phyloP scores from a whole-genome alignment of 345 rosid genomes.

The Nasturtium officinale region DNA sequence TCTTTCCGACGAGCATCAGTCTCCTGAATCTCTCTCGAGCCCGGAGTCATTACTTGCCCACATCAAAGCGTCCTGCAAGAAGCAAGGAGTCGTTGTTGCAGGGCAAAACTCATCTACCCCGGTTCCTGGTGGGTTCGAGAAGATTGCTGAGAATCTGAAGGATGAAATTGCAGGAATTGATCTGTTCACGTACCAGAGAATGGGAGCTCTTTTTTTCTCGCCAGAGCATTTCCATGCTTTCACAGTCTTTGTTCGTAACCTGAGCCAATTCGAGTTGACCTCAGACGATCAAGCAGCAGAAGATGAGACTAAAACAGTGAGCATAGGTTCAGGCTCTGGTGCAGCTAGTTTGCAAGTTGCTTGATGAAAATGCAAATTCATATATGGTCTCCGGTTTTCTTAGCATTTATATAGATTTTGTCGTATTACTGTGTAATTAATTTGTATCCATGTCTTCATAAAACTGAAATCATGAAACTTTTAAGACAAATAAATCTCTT shows the following conservation, averaged over 20 bases:
- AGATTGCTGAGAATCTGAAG: slow-evolving; percentile 59
- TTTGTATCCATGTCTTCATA: slow-evolving; percentile 6
- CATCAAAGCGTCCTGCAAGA: slow-evolving; percentile 62
- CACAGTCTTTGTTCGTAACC: slow-evolving; percentile 66
- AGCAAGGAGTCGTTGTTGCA: slow-evolving; percentile 60
- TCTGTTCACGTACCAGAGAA: slow-evolving; percentile 81
- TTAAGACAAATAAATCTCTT: not conserved
- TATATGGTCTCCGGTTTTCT: not conserved
- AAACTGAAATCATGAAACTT: not conserved
- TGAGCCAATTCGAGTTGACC: slow-evolving; percentile 53
- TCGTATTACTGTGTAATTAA: slow-evolving; percentile 8
- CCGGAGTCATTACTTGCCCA: slow-evolving; percentile 66
- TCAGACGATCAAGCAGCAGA: slow-evolving; percentile 63
- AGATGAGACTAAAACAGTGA: slow-evolving; percentile 6
- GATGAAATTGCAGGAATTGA: slow-evolving; percentile 49
- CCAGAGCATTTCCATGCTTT: slow-evolving; percentile 88
- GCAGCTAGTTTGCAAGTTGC: slow-evolving; percentile 45
- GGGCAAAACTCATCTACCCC: slow-evolving; percentile 68
- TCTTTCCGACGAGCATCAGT: slow-evolving; percentile 62
- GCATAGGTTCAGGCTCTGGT: slow-evolving; percentile 29
- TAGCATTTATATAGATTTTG: slow-evolving; percentile 13
- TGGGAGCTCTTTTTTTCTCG: slow-evolving; percentile 96
- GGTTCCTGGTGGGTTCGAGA: slow-evolving; percentile 59
- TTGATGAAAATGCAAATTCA: slow-evolving; percentile 19
- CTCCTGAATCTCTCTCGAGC: slow-evolving; percentile 54